These are phyloP conservation scores for Grosmannia huntii DNA, from an alignment of 2,329 filamentous ascomycete species.

Conservation along the genomic window DNA sequence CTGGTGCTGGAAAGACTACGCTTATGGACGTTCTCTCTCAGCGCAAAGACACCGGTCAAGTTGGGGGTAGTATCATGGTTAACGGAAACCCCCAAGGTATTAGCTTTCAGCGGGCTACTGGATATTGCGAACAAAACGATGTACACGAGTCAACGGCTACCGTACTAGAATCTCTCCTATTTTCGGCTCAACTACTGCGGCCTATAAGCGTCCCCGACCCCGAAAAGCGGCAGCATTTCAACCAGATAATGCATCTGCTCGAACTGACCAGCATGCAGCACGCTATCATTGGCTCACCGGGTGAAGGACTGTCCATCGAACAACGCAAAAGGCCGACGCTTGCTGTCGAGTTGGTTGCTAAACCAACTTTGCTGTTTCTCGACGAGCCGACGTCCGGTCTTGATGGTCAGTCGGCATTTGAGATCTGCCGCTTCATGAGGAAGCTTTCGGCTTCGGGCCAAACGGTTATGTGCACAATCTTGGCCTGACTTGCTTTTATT, in stretches of 20 bases:
- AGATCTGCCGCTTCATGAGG: constrained; percentile 63
- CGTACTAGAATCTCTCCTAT: constrained; percentile 75
- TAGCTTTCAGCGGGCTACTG: constrained; percentile 82
- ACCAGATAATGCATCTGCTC: constrained; percentile 82
- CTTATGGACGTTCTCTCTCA: constrained; percentile 76
- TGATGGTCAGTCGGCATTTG: constrained; percentile 86
- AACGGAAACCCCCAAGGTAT: constrained; percentile 55
- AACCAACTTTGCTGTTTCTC: constrained; percentile 79
- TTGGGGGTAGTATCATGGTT: constrained; percentile 68
- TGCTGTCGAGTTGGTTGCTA: constrained; percentile 88
- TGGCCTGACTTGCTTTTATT: constrained; percentile 74
- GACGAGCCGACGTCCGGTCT: constrained; percentile 92
- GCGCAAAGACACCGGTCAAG: constrained; percentile 76
- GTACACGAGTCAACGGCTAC: constrained; percentile 74
- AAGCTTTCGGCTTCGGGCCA: constrained; percentile 9
- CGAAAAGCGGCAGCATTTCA: constrained; percentile 79
- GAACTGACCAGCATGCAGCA: constrained; percentile 86
- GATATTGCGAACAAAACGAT: constrained; percentile 88
- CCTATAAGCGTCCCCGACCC: constrained; percentile 56
- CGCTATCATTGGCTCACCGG: constrained; percentile 78
- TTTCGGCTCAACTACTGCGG: constrained; percentile 75
- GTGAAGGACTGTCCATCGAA: constrained; percentile 66
- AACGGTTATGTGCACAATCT: constrained; percentile 1
- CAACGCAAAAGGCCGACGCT: constrained; percentile 66
- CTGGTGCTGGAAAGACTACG: constrained; percentile 84